Evolutionary conservation across 208 protist genomes (phyloP).

Genomic region (Acanthamoeba triangularis): DNA sequence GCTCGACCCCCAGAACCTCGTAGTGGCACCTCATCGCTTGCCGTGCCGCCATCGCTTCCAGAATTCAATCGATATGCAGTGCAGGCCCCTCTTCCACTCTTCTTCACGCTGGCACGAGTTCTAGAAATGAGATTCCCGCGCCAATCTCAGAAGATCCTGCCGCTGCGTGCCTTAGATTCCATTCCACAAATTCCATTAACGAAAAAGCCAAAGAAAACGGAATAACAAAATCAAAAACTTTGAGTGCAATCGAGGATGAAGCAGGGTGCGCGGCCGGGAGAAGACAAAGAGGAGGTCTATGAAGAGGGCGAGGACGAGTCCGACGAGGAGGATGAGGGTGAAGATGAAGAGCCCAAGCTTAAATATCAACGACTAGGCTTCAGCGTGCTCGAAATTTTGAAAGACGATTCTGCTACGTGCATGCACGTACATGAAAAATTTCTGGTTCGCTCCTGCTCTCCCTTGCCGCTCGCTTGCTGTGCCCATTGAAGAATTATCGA

Average conservation of each 20-base stretch:
- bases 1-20: slow-evolving; percentile 87
- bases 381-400: slow-evolving; percentile 77
- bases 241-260: background rate
- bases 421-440: slow-evolving; percentile 75
- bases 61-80: background rate
- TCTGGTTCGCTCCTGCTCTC: slow-evolving; percentile 48
- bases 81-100: background rate
- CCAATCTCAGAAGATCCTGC: background rate
- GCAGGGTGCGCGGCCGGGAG: background rate
- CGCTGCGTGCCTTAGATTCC: background rate
- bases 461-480: background rate
- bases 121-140: background rate
- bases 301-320: slow-evolving; percentile 26
- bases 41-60: background rate
- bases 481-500: no score
- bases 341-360: slow-evolving; percentile 75
- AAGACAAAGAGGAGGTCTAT: slow-evolving; percentile 29
- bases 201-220: background rate
- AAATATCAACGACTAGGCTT: slow-evolving; percentile 75
- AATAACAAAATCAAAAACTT: background rate
- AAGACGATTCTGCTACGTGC: slow-evolving; percentile 60
- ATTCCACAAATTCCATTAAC: background rate
- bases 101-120: background rate
- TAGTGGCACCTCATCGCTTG: slow-evolving; percentile 83
- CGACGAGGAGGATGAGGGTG: slow-evolving; percentile 15